Percentiles rank a stretch among this genome's conserved stretches.
These are phyloP conservation scores for Omphalotus guepiniiformis DNA, from an alignment of 768 basidiomycete genomes.

Conservation along the genomic window DNA sequence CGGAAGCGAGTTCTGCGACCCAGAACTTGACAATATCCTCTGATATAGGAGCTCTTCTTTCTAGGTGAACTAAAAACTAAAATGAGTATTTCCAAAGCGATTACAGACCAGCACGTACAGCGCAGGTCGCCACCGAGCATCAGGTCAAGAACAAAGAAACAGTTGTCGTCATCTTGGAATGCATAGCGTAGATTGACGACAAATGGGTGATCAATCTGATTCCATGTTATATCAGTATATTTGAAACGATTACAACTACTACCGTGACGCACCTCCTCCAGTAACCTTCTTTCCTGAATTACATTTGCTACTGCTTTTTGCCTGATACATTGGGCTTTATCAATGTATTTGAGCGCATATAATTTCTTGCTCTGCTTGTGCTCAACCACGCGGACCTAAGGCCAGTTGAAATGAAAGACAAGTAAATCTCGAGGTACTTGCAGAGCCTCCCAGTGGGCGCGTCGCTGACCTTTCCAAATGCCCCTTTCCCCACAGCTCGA, in stretches of 20 bases:
- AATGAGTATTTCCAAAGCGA: constrained; percentile 4
- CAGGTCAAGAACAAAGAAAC: constrained; percentile 95
- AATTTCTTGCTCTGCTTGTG: constrained; percentile 91
- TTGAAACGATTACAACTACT: constrained; percentile 1
- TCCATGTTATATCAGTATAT: neutral
- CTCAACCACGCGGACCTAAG: constrained; percentile 92
- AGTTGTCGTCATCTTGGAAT: constrained; percentile 96
- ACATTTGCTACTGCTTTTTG: constrained; percentile 91
- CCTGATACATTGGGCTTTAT: constrained; percentile 87
- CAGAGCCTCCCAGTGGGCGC: neutral
- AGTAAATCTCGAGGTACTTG: constrained; percentile 5
- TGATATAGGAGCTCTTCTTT: constrained; percentile 58
- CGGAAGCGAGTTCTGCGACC: constrained; percentile 83
- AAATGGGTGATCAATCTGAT: constrained; percentile 83
- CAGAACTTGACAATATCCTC: constrained; percentile 83
- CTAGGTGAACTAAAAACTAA: constrained; percentile 67
- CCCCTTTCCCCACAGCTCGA: constrained; percentile 93
- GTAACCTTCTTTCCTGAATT: constrained; percentile 86
- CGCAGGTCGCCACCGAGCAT: constrained; percentile 95
- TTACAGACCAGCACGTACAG: constrained; percentile 46
- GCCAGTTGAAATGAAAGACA: constrained; percentile 8
- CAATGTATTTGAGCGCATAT: constrained; percentile 97
- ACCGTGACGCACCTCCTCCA: constrained; percentile 72
- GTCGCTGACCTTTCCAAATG: constrained; percentile 87
- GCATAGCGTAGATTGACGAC: constrained; percentile 90